These are phyloP conservation scores for Boletus subluridellus DNA, from an alignment of 1,284 basidiomycete species.

Conservation along the genomic window DNA sequence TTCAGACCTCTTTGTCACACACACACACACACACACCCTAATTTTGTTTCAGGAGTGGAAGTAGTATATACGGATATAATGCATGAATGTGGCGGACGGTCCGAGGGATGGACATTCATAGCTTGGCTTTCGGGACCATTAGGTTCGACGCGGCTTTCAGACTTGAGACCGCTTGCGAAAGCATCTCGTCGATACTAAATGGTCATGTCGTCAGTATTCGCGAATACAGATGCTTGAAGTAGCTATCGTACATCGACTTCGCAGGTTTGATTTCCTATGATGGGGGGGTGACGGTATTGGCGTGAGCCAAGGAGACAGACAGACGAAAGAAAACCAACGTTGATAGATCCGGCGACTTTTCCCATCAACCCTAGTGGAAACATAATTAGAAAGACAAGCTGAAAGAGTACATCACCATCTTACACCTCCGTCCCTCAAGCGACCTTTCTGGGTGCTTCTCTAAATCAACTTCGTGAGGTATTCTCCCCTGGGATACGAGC, in stretches of 20 bases:
- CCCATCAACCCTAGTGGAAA: constrained; percentile 72
- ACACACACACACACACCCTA: not conserved
- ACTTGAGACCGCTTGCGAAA: constrained; percentile 51
- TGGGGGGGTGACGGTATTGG: not conserved
- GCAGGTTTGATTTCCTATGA: constrained; percentile 72
- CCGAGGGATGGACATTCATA: constrained; percentile 33
- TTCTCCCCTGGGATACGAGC: constrained; percentile 62
- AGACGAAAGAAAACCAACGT: constrained; percentile 38
- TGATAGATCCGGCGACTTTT: constrained; percentile 76
- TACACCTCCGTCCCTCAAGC: constrained; percentile 58
- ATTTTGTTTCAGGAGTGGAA: not conserved
- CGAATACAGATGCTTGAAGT: not conserved
- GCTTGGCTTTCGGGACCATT: constrained; percentile 41
- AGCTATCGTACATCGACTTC: constrained; percentile 63
- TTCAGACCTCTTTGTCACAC: not conserved
- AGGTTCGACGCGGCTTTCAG: constrained; percentile 38
- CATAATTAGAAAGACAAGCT: constrained; percentile 2
- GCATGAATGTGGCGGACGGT: not conserved
- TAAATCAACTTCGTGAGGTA: constrained; percentile 76
- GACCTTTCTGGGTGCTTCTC: constrained; percentile 66
- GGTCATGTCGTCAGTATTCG: constrained; percentile 13
- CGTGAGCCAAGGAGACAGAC: not conserved
- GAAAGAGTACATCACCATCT: constrained; percentile 25
- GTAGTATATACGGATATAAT: not conserved
- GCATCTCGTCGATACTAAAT: constrained; percentile 66